A percentile compares a stretch with the other conserved stretches of the same genome.
Conservation (phyloP, 768 basidiomycete genomes). For the Pilatotrama ljubarskyi region DNA sequence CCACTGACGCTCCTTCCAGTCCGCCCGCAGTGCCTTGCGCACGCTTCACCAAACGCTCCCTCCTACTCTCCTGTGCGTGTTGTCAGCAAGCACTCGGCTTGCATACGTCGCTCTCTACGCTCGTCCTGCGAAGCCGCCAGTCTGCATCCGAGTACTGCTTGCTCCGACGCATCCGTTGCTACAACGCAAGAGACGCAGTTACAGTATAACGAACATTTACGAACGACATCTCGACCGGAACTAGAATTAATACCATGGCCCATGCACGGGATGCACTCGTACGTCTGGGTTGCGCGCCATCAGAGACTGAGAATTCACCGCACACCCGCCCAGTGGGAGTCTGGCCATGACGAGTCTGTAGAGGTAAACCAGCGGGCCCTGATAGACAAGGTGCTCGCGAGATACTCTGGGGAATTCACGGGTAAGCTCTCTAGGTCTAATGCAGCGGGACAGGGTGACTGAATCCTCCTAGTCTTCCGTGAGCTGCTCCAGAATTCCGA, state of each 20-base stretch:
- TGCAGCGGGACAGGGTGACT: not conserved
- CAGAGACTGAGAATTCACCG: not conserved
- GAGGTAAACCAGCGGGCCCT: slow-evolving; percentile 96
- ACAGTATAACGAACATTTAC: not conserved
- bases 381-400: slow-evolving; percentile 94
- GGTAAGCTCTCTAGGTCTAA: slow-evolving; percentile 36
- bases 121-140: not conserved
- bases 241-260: slow-evolving; percentile 13
- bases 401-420: slow-evolving; percentile 95
- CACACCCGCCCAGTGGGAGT: slow-evolving; percentile 40
- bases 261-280: slow-evolving; percentile 24
- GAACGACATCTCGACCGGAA: not conserved
- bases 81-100: not conserved
- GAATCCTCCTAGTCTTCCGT: slow-evolving; percentile 51
- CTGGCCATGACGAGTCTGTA: slow-evolving; percentile 77
- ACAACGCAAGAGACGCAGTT: too few relatives aligned
- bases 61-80: not conserved
- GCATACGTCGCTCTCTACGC: not conserved
- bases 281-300: not conserved
- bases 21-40: slow-evolving; percentile 4
- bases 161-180: not conserved
- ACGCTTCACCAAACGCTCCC: not conserved
- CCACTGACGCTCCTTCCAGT: not conserved
- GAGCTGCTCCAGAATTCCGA: slow-evolving; percentile 97
- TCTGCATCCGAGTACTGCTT: not conserved